A percentile compares a stretch with the other conserved stretches of the same genome.
These are phyloP conservation scores for Gigaspora rosea DNA, from an alignment of 192 early-diverging fungal genomes.

Conservation along the genomic window DNA sequence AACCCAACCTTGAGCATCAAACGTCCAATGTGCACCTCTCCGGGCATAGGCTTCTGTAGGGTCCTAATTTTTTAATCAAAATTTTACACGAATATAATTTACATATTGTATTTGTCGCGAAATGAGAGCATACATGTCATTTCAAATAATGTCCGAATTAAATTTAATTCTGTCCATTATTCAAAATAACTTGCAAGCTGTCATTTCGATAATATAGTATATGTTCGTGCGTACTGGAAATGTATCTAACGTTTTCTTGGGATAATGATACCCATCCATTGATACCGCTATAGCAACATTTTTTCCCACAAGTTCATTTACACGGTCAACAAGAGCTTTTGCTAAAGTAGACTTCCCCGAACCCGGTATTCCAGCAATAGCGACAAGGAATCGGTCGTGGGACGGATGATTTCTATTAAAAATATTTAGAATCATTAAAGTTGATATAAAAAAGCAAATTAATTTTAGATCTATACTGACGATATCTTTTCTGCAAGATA, in stretches of 20 bases:
- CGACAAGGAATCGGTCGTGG: not conserved
- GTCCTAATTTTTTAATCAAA: conserved; percentile 33
- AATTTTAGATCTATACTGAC: too few species aligned
- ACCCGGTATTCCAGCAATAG: conserved; percentile 35
- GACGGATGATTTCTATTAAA: too few species aligned
- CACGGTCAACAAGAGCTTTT: conserved; percentile 11
- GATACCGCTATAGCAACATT: conserved; percentile 39
- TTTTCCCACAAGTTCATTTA: conserved; percentile 25
- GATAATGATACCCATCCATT: conserved; percentile 62
- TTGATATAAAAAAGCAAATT: too few species aligned
- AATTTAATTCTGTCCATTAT: not conserved
- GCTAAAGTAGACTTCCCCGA: conserved; percentile 46
- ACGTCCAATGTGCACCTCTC: conserved; percentile 59
- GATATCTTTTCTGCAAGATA: too few species aligned
- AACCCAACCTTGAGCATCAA: conserved; percentile 40
- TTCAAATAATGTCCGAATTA: too few species aligned
- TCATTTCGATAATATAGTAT: not conserved
- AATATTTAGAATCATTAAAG: too few species aligned
- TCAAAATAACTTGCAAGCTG: not conserved
- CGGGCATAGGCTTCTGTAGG: conserved; percentile 45
- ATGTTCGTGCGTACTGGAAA: conserved; percentile 28
- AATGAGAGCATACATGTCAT: too few species aligned
- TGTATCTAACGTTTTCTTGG: conserved; percentile 37
- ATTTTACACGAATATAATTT: not conserved
- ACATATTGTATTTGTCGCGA: too few species aligned